Base-by-base conservation (phyloP, 1,284 basidiomycete species). In the Psilocybe mexicana region DNA sequence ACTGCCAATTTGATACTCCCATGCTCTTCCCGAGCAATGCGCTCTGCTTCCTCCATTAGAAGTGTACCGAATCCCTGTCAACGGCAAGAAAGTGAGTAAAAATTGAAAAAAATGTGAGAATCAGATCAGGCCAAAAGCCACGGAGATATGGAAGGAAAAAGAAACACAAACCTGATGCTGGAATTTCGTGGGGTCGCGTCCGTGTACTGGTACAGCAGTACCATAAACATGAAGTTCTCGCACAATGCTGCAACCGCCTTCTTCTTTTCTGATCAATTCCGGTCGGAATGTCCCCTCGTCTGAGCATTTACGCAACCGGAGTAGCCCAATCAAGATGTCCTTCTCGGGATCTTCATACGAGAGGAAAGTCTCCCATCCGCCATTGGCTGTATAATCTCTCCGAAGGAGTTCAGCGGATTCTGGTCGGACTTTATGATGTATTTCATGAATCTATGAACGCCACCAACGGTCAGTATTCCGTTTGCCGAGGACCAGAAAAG, bases 211-310 rank as follows among this genome's bases (percentile, higher is more conserved):
- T 30, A 98, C 95, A 7, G 97, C 96, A 7, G 95, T 98, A 26
- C 97, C 97, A 72, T 99, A 99, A n/a, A 99, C 96, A 79, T 98
- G 95, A 67, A 99, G 77, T 73, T 99, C 96, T 63, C 96, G 81
- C 33, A 99, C 96, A 71, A 99, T 94, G 72, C 94, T 97, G 69
- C 93, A 92, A 3, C 92, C 89, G 42, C 90, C 91, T 58, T 90
- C 90, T 59, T 87, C 85, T 61, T 82, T 85, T 63, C 76, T 79
- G 42, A 94, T 82, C 43, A 99, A 82, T 76, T 99, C 97, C 33
- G 94, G 93, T 47, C 96, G 82, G 80, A 96, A 99, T 1, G 97
- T 99, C 1, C 96, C 96, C 62, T 96, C 94, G 58, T 94, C 90
- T 2, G 93, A 96, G 71, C 97, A 99, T 73, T 97, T 98, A 54